A percentile compares a stretch with the other conserved stretches of the same genome.
phyloP scores from a whole-genome alignment of 257 asterid genomes.

The Solanum pinnatisectum region DNA sequence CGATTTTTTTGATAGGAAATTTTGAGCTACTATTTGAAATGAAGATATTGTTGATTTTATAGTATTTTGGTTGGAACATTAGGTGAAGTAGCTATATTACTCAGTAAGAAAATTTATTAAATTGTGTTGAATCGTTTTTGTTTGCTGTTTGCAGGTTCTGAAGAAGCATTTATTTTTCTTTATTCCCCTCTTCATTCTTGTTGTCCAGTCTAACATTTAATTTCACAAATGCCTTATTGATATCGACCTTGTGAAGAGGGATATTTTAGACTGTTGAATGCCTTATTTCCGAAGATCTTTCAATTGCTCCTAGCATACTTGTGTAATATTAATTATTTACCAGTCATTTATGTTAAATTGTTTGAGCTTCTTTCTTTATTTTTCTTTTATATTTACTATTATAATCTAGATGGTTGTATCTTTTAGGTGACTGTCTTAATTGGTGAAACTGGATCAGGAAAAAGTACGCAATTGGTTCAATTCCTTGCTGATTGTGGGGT shows the following conservation, averaged over 20 bases:
- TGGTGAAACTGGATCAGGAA: conserved; percentile 99
- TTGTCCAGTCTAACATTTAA: background rate
- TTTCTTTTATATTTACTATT: background rate
- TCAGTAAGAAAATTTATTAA: background rate
- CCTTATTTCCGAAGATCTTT: background rate
- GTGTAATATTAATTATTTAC: background rate
- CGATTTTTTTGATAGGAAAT: background rate
- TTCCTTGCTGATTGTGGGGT: conserved; percentile 73
- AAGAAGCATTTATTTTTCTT: background rate
- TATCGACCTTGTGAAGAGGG: background rate
- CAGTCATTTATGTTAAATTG: background rate
- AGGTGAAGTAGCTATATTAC: background rate
- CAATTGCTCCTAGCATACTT: background rate
- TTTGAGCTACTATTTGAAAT: background rate
- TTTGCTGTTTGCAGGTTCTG: background rate
- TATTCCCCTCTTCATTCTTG: background rate
- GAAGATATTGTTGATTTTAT: background rate
- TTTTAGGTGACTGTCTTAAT: conserved; percentile 56
- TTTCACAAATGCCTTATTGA: background rate
- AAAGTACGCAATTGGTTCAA: conserved; percentile 93
- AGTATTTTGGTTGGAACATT: background rate
- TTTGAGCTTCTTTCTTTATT: background rate
- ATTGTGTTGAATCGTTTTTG: background rate
- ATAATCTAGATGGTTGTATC: background rate
- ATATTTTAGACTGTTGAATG: background rate